Evolutionary conservation across 208 protist species (phyloP).

Genomic region (Acanthamoeba castellanii): DNA sequence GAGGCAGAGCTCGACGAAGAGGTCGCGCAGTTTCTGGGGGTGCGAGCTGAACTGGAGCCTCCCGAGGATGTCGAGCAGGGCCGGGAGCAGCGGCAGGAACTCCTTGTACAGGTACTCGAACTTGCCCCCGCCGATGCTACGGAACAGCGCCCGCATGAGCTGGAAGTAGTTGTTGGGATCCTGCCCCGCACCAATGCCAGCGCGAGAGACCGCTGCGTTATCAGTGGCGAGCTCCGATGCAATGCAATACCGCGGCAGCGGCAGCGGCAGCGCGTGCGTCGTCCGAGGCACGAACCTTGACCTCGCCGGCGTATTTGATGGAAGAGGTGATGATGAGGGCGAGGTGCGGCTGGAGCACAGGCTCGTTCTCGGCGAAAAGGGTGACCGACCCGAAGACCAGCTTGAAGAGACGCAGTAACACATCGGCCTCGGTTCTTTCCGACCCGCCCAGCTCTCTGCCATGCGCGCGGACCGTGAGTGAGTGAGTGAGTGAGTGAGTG

Average conservation of each 20-base stretch:
- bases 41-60: constrained; percentile 74
- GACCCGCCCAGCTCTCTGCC: constrained; percentile 71
- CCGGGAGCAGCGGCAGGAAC: constrained; percentile 86
- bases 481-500: neutral
- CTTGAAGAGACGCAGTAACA: constrained; percentile 90
- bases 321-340: constrained; percentile 82
- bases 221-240: too few species aligned
- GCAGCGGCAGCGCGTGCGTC: neutral
- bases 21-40: constrained; percentile 74
- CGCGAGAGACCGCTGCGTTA: too few species aligned
- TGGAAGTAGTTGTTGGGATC: constrained; percentile 89
- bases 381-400: constrained; percentile 89
- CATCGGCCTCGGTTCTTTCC: constrained; percentile 55
- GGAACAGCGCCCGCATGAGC: constrained; percentile 89
- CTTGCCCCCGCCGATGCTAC: constrained; percentile 88
- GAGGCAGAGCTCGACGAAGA: constrained; percentile 91
- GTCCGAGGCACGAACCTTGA: neutral
- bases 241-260: too few species aligned
- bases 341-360: constrained; percentile 88
- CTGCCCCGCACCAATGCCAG: too few species aligned
- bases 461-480: neutral
- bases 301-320: constrained; percentile 81
- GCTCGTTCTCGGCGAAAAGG: constrained; percentile 90
- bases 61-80: constrained; percentile 84
- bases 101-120: constrained; percentile 89